Percentiles rank a stretch among this genome's conserved stretches.
phyloP scores from a whole-genome alignment of 129 eudicot genomes.

The Lonicera japonica region DNA sequence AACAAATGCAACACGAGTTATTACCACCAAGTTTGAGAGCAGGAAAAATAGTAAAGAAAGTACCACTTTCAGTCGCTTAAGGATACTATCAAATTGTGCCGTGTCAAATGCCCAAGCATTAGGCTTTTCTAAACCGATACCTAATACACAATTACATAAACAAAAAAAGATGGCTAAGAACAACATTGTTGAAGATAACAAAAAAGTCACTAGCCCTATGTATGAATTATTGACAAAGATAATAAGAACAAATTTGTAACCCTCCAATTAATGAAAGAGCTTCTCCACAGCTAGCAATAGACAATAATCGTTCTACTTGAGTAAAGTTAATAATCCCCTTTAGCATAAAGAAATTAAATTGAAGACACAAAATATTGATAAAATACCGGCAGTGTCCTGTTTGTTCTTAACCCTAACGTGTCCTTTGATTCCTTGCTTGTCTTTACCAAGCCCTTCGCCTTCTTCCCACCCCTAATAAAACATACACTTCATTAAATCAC shows the following conservation, averaged over 20 bases:
- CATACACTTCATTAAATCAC: neutral
- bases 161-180: neutral
- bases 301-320: too few relatives aligned
- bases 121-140: slow-evolving; percentile 80
- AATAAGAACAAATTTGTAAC: too few relatives aligned
- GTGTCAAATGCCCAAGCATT: slow-evolving; percentile 97
- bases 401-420: slow-evolving; percentile 91
- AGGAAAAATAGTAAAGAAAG: neutral
- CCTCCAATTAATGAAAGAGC: too few relatives aligned
- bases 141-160: slow-evolving; percentile 24
- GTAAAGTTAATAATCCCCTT: too few relatives aligned
- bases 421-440: slow-evolving; percentile 97
- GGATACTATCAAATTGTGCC: slow-evolving; percentile 80
- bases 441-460: slow-evolving; percentile 98
- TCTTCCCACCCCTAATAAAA: slow-evolving; percentile 92
- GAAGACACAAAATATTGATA: neutral
- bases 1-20: neutral
- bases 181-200: neutral
- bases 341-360: neutral
- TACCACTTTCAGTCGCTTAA: slow-evolving; percentile 86
- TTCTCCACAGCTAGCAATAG: too few relatives aligned
- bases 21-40: neutral
- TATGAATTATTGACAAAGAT: too few relatives aligned
- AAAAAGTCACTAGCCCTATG: too few relatives aligned
- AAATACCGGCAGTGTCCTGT: slow-evolving; percentile 74